phyloP scores from a whole-genome alignment of 2,329 filamentous ascomycete species.

The Macrophomina tecta region DNA sequence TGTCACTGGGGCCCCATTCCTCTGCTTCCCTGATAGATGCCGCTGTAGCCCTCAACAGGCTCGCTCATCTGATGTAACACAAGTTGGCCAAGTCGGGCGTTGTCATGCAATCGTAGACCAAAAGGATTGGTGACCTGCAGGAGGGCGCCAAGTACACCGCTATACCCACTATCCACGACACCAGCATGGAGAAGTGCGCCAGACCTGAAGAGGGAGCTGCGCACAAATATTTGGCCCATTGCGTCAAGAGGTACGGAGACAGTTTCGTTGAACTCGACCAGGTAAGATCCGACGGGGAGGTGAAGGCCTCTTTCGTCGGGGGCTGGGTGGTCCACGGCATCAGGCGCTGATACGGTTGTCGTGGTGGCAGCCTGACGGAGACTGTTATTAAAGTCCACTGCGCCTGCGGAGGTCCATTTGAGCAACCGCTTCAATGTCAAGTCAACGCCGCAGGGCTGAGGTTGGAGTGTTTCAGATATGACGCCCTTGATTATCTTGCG shows the following conservation, averaged over 20 bases:
- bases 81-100: conserved; percentile 50
- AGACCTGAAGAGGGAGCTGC: conserved; percentile 50
- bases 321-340: too few relatives aligned
- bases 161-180: conserved; percentile 52
- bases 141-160: conserved; percentile 49
- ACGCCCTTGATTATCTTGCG: conserved; percentile 27
- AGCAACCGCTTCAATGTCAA: conserved; percentile 34
- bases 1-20: neutral
- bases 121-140: conserved; percentile 46
- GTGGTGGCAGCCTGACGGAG: conserved; percentile 27
- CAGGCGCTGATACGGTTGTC: neutral
- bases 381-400: conserved; percentile 33
- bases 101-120: conserved; percentile 42
- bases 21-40: conserved; percentile 43
- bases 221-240: conserved; percentile 48
- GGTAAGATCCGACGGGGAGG: conserved; percentile 40
- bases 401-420: conserved; percentile 32
- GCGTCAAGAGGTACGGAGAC: conserved; percentile 46
- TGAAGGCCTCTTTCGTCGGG: neutral
- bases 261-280: conserved; percentile 51
- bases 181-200: conserved; percentile 47
- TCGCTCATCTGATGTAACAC: conserved; percentile 48
- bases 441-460: conserved; percentile 37
- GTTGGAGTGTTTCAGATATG: conserved; percentile 19
- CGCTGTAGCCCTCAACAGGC: conserved; percentile 46